Evolutionary conservation across 495 filamentous ascomycete genomes (phyloP), one percentile per base, ranked within the genome.

Genomic region (Pseudoneurospora amorphoporcata): DNA sequence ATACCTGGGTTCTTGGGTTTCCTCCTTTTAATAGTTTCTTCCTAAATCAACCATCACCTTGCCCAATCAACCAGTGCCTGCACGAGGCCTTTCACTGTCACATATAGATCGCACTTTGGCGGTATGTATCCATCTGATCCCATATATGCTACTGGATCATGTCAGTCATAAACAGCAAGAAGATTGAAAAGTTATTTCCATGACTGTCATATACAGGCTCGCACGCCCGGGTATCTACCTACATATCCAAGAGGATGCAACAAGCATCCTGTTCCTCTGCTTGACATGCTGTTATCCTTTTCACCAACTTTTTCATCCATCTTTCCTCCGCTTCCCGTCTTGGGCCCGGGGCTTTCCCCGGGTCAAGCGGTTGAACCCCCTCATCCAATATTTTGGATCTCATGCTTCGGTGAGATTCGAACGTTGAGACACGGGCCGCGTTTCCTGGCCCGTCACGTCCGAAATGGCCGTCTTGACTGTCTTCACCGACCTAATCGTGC

Each of bases 401-500:
- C 53, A 65, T 65, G 23, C 53, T 65, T 65, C 53, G 29, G 53
- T 65, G 3, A 65, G 29, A 14, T 65, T 65, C 14, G 53, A 65
- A 3, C 14, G 53, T 65, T 35, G 53, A 65, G 53, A 65, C 14
- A 65, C 53, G 29, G 29, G 53, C 53, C 53, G 23, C 14, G 12
- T 12, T 7, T 35, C 53, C 29, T 65, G 53, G 4, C 53, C 53
- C 29, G 53, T 65, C 53, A 29, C 53, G 14, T 65, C 53, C 53
- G 53, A 65, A 3, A 65, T 65, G 17, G 53, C 32, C 14, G 12
- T 71, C 14, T 43, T 68, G 5, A 43, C 42, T 29, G 41, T 71
- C 74, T 19, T 39, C 32, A 70, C 32, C 2, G 72, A 75, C 45
- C 71, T 77, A 47, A 81, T 78, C 9, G 80, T 81, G 72, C 78